Conservation (phyloP, 345 rosid species). For the Xanthoceras sorbifolium region DNA sequence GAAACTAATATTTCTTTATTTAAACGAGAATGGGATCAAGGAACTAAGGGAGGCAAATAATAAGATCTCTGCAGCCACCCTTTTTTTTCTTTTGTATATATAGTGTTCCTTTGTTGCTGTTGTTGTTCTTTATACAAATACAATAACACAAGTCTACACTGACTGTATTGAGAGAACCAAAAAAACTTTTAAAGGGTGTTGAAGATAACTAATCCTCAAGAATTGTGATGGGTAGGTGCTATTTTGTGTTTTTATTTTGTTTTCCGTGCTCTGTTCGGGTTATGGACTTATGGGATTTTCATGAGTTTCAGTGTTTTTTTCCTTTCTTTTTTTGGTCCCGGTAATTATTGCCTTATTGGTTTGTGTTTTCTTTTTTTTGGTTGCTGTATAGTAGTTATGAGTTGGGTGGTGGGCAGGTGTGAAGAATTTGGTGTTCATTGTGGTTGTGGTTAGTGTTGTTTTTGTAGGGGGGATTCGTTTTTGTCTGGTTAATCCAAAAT, state of each 20-base stretch:
- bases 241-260: constrained; percentile 10
- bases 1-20: constrained; percentile 8
- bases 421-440: background rate
- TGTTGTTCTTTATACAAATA: background rate
- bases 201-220: constrained; percentile 26
- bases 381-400: constrained; percentile 1
- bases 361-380: constrained; percentile 13
- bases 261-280: constrained; percentile 25
- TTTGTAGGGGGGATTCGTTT: too few species aligned
- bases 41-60: constrained; percentile 12
- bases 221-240: constrained; percentile 56
- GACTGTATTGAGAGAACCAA: constrained; percentile 31
- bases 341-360: constrained; percentile 13
- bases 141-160: background rate
- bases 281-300: constrained; percentile 17
- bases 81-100: constrained; percentile 24
- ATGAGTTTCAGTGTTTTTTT: constrained; percentile 21
- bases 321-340: background rate
- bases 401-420: constrained; percentile 12
- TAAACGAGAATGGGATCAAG: constrained; percentile 26
- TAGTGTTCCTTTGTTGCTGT: constrained; percentile 24
- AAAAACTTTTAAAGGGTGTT: constrained; percentile 17
- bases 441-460: background rate
- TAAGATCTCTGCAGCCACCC: constrained; percentile 35
- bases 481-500: constrained; percentile 6